These are phyloP conservation scores for Chytridium lagenaria DNA, from an alignment of 371 early-diverging fungal genomes.

Conservation along the genomic window DNA sequence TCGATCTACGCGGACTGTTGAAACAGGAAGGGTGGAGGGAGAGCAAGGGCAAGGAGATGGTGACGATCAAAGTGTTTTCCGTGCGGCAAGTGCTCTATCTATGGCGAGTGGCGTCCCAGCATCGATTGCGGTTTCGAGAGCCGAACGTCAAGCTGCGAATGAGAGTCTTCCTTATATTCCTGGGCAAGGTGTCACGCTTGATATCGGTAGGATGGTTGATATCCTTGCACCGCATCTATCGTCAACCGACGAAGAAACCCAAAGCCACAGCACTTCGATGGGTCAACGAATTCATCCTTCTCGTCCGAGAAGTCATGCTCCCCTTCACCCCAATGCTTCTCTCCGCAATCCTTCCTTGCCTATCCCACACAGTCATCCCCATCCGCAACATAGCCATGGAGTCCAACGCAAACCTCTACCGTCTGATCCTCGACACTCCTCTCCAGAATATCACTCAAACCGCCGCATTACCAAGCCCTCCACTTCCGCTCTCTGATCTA, in stretches of 20 bases:
- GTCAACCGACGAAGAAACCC: slow-evolving; percentile 81
- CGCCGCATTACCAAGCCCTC: slow-evolving; percentile 11
- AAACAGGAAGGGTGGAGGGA: neutral
- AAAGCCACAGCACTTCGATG: slow-evolving; percentile 84
- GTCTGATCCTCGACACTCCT: slow-evolving; percentile 66
- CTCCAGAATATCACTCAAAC: neutral
- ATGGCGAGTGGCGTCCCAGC: neutral
- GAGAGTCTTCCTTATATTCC: slow-evolving; percentile 55
- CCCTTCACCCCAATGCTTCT: slow-evolving; percentile 77
- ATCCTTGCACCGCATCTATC: slow-evolving; percentile 80
- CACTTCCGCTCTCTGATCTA: slow-evolving; percentile 13
- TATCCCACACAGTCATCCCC: slow-evolving; percentile 73
- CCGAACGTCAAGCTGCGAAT: neutral
- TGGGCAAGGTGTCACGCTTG: slow-evolving; percentile 76
- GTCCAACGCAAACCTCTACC: slow-evolving; percentile 73
- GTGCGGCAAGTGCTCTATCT: slow-evolving; percentile 3
- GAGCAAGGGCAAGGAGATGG: neutral
- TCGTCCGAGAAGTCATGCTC: slow-evolving; percentile 79
- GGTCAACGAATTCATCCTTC: slow-evolving; percentile 82
- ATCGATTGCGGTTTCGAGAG: neutral
- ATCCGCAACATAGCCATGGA: slow-evolving; percentile 76
- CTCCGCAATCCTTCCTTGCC: slow-evolving; percentile 76
- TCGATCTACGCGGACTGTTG: neutral
- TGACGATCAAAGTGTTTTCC: neutral
- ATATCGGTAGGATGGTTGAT: slow-evolving; percentile 77